Evolutionary conservation across 2,329 filamentous ascomycete genomes (phyloP).

Genomic region (Aureobasidium mangrovei): DNA sequence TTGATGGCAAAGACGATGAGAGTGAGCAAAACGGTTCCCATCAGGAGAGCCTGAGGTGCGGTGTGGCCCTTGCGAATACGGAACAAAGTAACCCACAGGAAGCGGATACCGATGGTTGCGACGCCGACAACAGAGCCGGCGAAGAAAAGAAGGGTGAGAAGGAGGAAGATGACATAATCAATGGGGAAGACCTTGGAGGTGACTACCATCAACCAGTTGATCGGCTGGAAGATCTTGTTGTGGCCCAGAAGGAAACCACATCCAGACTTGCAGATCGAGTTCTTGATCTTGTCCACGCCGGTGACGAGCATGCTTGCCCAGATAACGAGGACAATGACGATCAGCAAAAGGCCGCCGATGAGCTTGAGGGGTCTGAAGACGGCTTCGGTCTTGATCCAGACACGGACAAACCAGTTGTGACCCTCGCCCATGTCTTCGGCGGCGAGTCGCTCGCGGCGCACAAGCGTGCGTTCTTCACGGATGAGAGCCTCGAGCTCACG

Average conservation of each 20-base stretch:
- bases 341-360: conserved; percentile 68
- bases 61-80: conserved; percentile 82
- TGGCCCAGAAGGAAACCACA: conserved; percentile 87
- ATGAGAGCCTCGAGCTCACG: conserved; percentile 80
- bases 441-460: conserved; percentile 79
- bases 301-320: conserved; percentile 94
- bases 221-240: conserved; percentile 87
- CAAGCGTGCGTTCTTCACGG: conserved; percentile 84
- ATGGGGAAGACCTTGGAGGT: conserved; percentile 78
- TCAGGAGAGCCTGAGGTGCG: conserved; percentile 80
- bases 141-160: conserved; percentile 82
- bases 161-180: conserved; percentile 82
- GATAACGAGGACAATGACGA: conserved; percentile 64
- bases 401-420: conserved; percentile 61
- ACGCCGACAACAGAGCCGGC: conserved; percentile 79
- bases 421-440: conserved; percentile 72
- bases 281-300: conserved; percentile 89
- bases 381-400: conserved; percentile 73
- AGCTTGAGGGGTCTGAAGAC: conserved; percentile 84
- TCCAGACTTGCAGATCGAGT: conserved; percentile 80
- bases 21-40: conserved; percentile 83
- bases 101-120: conserved; percentile 80
- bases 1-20: conserved; percentile 86
- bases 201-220: conserved; percentile 82
- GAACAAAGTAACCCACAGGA: conserved; percentile 92